phyloP scores from a whole-genome alignment of 1,284 basidiomycete genomes.

The Ustilago cynodontis region DNA sequence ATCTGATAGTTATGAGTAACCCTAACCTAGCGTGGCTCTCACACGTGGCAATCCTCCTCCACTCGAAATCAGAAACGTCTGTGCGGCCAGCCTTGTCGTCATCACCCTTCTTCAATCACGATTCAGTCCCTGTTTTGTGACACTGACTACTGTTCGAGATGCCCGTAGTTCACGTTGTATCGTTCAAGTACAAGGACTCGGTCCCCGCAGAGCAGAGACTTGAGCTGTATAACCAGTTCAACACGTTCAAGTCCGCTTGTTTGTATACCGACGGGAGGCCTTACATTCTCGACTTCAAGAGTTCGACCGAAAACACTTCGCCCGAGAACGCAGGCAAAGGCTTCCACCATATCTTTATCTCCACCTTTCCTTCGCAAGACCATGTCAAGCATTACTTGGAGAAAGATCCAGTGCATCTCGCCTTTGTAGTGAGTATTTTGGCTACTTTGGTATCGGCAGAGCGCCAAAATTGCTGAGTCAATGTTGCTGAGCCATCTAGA shows the following conservation, averaged over 20 bases:
- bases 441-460: not conserved
- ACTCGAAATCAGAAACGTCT: too few relatives aligned
- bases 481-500: not conserved
- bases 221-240: slow-evolving; percentile 37
- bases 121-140: too few relatives aligned
- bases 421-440: slow-evolving; percentile 36
- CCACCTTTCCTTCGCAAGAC: slow-evolving; percentile 42
- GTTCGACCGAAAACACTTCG: slow-evolving; percentile 44
- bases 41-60: too few relatives aligned
- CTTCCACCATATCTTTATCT: slow-evolving; percentile 53
- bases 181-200: slow-evolving; percentile 47
- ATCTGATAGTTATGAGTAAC: too few relatives aligned
- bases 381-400: slow-evolving; percentile 53
- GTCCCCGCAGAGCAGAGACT: slow-evolving; percentile 20
- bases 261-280: slow-evolving; percentile 30
- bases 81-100: not conserved
- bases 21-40: too few relatives aligned
- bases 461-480: too few relatives aligned
- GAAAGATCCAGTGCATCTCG: slow-evolving; percentile 45
- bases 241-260: slow-evolving; percentile 24
- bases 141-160: too few relatives aligned
- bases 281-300: slow-evolving; percentile 52
- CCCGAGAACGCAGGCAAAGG: slow-evolving; percentile 48
- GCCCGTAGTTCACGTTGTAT: slow-evolving; percentile 53
- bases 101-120: too few relatives aligned